A percentile compares a stretch with the other conserved stretches of the same genome.
Evolutionary conservation across 75 land plant species (phyloP).

Genomic region (Cupressus sempervirens): DNA sequence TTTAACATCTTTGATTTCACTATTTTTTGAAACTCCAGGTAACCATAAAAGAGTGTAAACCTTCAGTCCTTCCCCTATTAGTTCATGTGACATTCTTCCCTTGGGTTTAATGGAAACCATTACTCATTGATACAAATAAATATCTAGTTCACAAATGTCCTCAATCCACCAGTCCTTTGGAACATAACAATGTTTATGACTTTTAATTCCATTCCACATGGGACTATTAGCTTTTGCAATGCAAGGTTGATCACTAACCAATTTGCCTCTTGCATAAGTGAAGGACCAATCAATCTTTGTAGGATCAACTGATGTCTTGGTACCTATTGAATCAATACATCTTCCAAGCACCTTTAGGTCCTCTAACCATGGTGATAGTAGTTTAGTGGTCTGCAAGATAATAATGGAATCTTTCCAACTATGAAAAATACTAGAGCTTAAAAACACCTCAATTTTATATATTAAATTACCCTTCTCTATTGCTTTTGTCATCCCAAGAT

Average conservation of each 20-base stretch:
- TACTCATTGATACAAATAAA: constrained; percentile 52
- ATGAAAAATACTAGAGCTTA: constrained; percentile 57
- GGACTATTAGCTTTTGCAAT: constrained; percentile 27
- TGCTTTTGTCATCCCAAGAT: constrained; percentile 72
- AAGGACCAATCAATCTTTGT: constrained; percentile 78
- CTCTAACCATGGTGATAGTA: constrained; percentile 69
- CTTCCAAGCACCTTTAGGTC: constrained; percentile 67
- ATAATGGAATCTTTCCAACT: constrained; percentile 75
- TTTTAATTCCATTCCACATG: constrained; percentile 17
- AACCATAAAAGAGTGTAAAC: constrained; percentile 58
- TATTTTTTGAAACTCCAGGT: constrained; percentile 39
- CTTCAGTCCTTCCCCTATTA: constrained; percentile 54
- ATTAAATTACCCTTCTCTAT: constrained; percentile 70
- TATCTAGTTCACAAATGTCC: constrained; percentile 52
- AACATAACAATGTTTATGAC: constrained; percentile 26
- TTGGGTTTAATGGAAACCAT: constrained; percentile 49
- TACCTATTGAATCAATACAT: constrained; percentile 67
- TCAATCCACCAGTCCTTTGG: constrained; percentile 82
- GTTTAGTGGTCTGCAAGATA: constrained; percentile 50
- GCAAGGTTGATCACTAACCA: constrained; percentile 21
- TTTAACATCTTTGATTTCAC: constrained; percentile 13
- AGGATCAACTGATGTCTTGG: constrained; percentile 45
- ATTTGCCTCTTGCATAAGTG: constrained; percentile 52
- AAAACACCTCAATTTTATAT: constrained; percentile 65
- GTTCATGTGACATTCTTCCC: constrained; percentile 44